Evolutionary conservation across 2,329 filamentous ascomycete species (phyloP).

Genomic region (Cladosporium sp.): DNA sequence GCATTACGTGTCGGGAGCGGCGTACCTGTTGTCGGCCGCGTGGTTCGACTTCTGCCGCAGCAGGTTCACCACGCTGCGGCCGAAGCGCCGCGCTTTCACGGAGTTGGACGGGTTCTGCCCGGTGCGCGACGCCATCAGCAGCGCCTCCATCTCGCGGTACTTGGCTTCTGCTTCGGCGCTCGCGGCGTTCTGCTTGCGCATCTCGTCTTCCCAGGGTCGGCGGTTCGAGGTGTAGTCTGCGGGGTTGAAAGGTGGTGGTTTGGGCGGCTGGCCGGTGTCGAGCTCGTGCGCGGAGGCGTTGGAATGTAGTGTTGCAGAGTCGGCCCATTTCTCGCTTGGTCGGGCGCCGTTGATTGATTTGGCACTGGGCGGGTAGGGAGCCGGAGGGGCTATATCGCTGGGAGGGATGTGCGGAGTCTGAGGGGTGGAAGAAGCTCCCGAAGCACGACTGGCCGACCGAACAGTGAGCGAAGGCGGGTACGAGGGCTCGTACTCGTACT

Average conservation of each 20-base stretch:
- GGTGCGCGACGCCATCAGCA: conserved; percentile 14
- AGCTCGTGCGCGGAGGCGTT: conserved; percentile 5
- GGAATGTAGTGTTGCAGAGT: background rate
- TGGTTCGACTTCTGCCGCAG: conserved; percentile 25
- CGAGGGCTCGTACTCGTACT: background rate
- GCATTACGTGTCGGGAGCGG: conserved; percentile 1
- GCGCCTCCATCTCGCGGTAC: conserved; percentile 26
- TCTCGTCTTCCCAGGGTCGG: conserved; percentile 28
- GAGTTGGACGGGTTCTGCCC: conserved; percentile 23
- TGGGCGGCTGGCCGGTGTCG: background rate
- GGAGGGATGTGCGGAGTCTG: conserved; percentile 4
- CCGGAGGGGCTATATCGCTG: background rate
- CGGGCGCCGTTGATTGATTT: background rate
- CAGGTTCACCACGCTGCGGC: conserved; percentile 29
- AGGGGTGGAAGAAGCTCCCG: conserved; percentile 1
- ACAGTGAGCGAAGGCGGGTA: conserved; percentile 2
- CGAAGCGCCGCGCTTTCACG: conserved; percentile 29
- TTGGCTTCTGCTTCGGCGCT: conserved; percentile 23
- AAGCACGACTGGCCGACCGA: conserved; percentile 6
- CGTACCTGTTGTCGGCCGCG: conserved; percentile 5
- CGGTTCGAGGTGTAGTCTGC: conserved; percentile 26
- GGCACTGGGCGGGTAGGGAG: background rate
- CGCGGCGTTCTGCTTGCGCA: conserved; percentile 21
- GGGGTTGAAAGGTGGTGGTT: conserved; percentile 24
- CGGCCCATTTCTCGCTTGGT: background rate